These are phyloP conservation scores for Sechiopsis laciniata DNA, from an alignment of 306 rosid genomes.

Conservation along the genomic window DNA sequence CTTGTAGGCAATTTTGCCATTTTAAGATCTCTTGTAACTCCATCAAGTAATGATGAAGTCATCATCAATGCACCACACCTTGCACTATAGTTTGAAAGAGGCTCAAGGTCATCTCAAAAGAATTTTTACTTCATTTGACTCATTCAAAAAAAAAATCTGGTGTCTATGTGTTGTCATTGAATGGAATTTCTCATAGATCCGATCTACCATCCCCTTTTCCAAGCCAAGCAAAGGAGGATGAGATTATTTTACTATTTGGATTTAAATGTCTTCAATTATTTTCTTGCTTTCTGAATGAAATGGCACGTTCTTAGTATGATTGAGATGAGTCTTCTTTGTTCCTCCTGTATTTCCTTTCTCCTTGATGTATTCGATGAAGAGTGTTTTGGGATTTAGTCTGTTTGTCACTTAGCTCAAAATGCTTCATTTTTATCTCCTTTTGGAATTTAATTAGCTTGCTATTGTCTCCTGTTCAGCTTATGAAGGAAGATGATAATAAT, in stretches of 20 bases:
- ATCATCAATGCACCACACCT: neutral
- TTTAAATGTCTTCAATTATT: neutral
- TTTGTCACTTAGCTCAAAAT: neutral
- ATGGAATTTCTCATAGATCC: neutral
- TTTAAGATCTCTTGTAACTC: neutral
- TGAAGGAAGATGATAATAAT: constrained; percentile 95
- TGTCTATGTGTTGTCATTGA: neutral
- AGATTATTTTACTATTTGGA: neutral
- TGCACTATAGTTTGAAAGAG: neutral
- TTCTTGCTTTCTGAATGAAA: neutral
- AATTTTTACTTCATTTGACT: neutral
- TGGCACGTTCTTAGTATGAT: neutral
- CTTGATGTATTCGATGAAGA: neutral
- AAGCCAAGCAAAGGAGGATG: neutral
- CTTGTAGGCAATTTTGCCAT: neutral
- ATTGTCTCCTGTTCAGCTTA: constrained; percentile 41
- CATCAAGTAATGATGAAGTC: neutral
- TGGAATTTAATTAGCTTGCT: constrained; percentile 7
- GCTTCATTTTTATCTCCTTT: neutral
- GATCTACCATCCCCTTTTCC: neutral
- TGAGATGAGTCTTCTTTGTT: neutral
- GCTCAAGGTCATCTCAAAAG: neutral
- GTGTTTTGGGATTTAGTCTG: neutral
- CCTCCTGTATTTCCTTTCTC: neutral
- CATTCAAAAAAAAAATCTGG: neutral